phyloP scores from a whole-genome alignment of 805 yeast species.

The Hanseniaspora nectarophila region DNA sequence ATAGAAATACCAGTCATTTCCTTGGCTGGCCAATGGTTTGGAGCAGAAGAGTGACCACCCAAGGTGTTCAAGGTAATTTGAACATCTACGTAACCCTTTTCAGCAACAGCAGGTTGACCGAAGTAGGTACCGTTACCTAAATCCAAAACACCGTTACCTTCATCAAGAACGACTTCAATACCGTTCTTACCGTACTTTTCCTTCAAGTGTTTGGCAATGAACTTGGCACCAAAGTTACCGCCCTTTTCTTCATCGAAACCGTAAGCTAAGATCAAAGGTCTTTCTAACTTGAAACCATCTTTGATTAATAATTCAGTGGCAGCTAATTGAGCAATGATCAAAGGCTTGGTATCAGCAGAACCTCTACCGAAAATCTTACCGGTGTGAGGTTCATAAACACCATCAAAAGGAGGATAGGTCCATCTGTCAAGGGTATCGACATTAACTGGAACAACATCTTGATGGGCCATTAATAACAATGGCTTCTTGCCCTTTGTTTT shows the following conservation, averaged over 20 bases:
- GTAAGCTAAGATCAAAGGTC: slow-evolving; percentile 48
- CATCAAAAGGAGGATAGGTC: slow-evolving; percentile 55
- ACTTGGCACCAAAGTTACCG: slow-evolving; percentile 47
- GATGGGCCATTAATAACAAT: slow-evolving; percentile 59
- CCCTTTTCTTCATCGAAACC: slow-evolving; percentile 66
- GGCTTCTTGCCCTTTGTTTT: slow-evolving; percentile 44
- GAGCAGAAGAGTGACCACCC: slow-evolving; percentile 65
- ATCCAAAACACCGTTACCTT: slow-evolving; percentile 33
- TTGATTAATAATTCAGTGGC: slow-evolving; percentile 41
- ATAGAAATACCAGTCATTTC: slow-evolving; percentile 61
- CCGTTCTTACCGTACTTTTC: slow-evolving; percentile 47
- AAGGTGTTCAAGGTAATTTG: slow-evolving; percentile 36
- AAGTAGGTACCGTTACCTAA: slow-evolving; percentile 32
- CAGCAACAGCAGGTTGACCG: slow-evolving; percentile 38
- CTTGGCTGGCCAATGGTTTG: slow-evolving; percentile 36
- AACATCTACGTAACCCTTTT: slow-evolving; percentile 34
- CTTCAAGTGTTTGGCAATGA: slow-evolving; percentile 34
- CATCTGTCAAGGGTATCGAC: slow-evolving; percentile 44
- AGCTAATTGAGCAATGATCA: slow-evolving; percentile 51
- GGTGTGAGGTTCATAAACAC: slow-evolving; percentile 47
- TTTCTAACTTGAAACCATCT: slow-evolving; percentile 18
- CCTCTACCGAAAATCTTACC: slow-evolving; percentile 62
- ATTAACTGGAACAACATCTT: slow-evolving; percentile 72
- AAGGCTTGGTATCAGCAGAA: slow-evolving; percentile 56
- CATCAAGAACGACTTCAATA: slow-evolving; percentile 52